Evolutionary conservation across 345 rosid genomes (phyloP).

Genomic region (Bruguiera gymnorhiza): DNA sequence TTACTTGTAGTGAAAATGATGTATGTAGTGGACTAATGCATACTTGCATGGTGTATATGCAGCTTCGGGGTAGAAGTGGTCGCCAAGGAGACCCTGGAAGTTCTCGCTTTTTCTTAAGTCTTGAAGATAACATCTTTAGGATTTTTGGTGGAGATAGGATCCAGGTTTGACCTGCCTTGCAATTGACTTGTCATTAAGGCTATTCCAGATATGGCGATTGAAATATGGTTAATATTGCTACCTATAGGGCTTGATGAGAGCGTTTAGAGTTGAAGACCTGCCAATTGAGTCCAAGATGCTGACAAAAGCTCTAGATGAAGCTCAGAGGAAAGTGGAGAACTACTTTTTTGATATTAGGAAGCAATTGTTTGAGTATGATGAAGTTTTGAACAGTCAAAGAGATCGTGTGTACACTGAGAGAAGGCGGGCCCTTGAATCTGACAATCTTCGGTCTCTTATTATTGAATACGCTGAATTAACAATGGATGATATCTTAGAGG

Average conservation of each 20-base stretch:
- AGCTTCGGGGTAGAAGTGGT: constrained; percentile 95
- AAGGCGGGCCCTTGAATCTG: constrained; percentile 87
- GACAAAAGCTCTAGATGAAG: constrained; percentile 95
- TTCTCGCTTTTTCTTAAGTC: constrained; percentile 96
- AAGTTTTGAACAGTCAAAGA: constrained; percentile 95
- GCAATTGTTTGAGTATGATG: constrained; percentile 91
- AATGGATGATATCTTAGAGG: constrained; percentile 97
- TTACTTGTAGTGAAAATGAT: too few relatives aligned
- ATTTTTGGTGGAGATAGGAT: constrained; percentile 92
- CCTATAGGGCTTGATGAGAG: constrained; percentile 90
- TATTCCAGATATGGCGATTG: constrained; percentile 5
- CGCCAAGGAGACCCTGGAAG: constrained; percentile 99
- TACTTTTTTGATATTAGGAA: constrained; percentile 92
- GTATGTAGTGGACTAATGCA: too few relatives aligned
- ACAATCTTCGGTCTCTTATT: constrained; percentile 74
- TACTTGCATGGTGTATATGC: constrained; percentile 13
- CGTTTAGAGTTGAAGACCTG: constrained; percentile 93
- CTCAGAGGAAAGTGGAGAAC: constrained; percentile 95
- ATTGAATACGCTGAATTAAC: constrained; percentile 96
- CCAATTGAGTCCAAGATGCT: constrained; percentile 93
- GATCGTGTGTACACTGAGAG: constrained; percentile 95
- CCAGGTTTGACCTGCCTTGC: constrained; percentile 53
- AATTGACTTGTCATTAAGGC: constrained; percentile 13
- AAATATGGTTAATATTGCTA: constrained; percentile 18
- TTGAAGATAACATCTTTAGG: constrained; percentile 93